Conservation (phyloP, 116 monocot species). For the Papilionanthe hybrid region DNA sequence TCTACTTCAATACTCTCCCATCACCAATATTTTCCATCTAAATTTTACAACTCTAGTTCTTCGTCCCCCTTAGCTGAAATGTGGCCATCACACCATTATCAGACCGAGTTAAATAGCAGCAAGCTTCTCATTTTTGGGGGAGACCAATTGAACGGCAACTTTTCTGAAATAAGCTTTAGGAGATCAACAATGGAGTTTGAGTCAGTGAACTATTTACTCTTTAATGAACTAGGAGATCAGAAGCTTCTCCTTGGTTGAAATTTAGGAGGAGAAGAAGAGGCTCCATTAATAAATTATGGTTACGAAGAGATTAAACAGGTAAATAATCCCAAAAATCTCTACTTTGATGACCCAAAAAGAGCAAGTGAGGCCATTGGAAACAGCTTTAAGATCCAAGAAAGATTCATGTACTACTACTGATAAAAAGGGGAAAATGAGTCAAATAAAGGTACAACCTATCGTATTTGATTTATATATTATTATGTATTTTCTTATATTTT, state of each 20-base stretch:
- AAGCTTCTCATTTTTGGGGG: conserved; percentile 13
- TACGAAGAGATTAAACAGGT: neutral
- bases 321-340: conserved; percentile 2
- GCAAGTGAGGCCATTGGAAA: conserved; percentile 5
- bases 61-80: neutral
- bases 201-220: neutral
- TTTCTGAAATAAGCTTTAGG: neutral
- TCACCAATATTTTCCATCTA: neutral
- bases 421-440: no score
- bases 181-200: neutral
- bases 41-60: neutral
- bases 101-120: neutral
- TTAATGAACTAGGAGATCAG: no score
- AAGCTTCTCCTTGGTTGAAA: neutral
- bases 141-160: conserved; percentile 1
- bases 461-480: no score
- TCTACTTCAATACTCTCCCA: neutral
- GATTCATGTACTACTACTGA: conserved; percentile 8
- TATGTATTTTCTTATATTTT: no score
- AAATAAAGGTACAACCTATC: no score
- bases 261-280: neutral
- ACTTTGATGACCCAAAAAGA: conserved; percentile 9
- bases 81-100: neutral
- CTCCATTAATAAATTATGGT: no score
- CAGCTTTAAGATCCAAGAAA: conserved; percentile 13